Percentiles rank a stretch among this genome's conserved stretches.
These are phyloP conservation scores for Staphylotrichum longicolle DNA, from an alignment of 495 filamentous ascomycete species.

Conservation along the genomic window DNA sequence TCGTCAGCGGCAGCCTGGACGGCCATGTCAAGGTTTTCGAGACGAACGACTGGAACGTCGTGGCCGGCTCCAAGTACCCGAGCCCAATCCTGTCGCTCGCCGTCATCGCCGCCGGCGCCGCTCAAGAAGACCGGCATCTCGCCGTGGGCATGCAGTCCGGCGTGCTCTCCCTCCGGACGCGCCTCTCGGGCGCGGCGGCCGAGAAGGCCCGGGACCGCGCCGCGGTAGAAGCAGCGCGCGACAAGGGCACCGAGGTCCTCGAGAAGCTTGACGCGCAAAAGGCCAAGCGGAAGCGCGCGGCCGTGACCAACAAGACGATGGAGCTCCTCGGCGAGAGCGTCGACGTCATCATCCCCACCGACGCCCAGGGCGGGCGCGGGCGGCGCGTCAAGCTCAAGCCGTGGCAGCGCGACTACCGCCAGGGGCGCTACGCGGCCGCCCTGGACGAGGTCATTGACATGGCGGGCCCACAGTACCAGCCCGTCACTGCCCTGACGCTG, in stretches of 20 bases:
- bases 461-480: slow-evolving; percentile 46
- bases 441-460: slow-evolving; percentile 72
- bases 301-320: slow-evolving; percentile 70
- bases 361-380: slow-evolving; percentile 41
- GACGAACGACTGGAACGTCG: slow-evolving; percentile 86
- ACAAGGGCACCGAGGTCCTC: slow-evolving; percentile 67
- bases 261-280: slow-evolving; percentile 64
- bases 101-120: slow-evolving; percentile 65
- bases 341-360: slow-evolving; percentile 70
- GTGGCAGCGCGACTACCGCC: slow-evolving; percentile 80
- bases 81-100: slow-evolving; percentile 80
- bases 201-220: slow-evolving; percentile 71
- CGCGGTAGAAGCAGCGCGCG: slow-evolving; percentile 80
- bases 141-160: slow-evolving; percentile 93
- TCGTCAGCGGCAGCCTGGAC: slow-evolving; percentile 85
- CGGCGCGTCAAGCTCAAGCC: slow-evolving; percentile 57
- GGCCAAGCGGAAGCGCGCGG: slow-evolving; percentile 64
- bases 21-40: slow-evolving; percentile 97
- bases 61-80: slow-evolving; percentile 87
- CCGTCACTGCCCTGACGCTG: slow-evolving; percentile 66
- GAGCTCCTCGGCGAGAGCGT: slow-evolving; percentile 83
- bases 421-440: slow-evolving; percentile 71
- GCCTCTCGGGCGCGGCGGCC: slow-evolving; percentile 79
- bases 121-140: slow-evolving; percentile 81
- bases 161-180: slow-evolving; percentile 80